Evolutionary conservation across 202 grass and related monocot species (phyloP), one percentile per base, ranked within the genome.

Genomic region (Setaria italica): DNA sequence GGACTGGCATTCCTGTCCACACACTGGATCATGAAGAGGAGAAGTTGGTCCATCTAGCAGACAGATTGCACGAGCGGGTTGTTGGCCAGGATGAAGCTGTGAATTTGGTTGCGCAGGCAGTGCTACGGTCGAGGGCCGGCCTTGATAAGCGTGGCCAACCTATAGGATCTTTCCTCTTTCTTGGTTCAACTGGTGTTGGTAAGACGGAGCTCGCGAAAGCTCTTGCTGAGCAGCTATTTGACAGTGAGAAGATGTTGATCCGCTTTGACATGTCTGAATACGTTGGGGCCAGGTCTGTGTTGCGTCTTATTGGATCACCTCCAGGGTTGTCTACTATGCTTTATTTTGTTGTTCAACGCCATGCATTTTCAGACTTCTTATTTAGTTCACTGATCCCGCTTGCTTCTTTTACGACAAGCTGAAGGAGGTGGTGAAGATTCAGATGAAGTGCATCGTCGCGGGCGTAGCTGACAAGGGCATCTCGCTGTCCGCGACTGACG

Each of bases 141-240:
- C 43, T 92, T 51, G 77, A 54, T 14, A 49, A 82, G 4, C 74
- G 65, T 11, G 63, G 70, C 17, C 87, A 73, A 50, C 88, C 86
- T 5, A 88, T 84, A 57, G 88, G 91, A 15, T 93, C 88, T 13
- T 93, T 93, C 37, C 82, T 93, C 20, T 90, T 93, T 43, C 8
- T 93, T 16, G 91, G 91, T 20, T 74, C 87, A 0, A 89, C 87
- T 4, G 90, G 90, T 21, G 90, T 89, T 42, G 90, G 90, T 11
- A 92, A 92, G 77, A 92, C 90, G 20, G 90, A 92, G 67, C 87
- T 92, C 10, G 90, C 87, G 9, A 92, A 92, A 55, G 90, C 90
- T 33, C 87, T 92, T 74, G 90, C 90, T 0, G 84, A 92, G 37
- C 87, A 92, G 43, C 47, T 92, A 5, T 89, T 92, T 72, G 84